Percentiles rank a stretch among this genome's conserved stretches.
Conservation (phyloP, 1,284 basidiomycete species). For the Leccinum angustisporum region DNA sequence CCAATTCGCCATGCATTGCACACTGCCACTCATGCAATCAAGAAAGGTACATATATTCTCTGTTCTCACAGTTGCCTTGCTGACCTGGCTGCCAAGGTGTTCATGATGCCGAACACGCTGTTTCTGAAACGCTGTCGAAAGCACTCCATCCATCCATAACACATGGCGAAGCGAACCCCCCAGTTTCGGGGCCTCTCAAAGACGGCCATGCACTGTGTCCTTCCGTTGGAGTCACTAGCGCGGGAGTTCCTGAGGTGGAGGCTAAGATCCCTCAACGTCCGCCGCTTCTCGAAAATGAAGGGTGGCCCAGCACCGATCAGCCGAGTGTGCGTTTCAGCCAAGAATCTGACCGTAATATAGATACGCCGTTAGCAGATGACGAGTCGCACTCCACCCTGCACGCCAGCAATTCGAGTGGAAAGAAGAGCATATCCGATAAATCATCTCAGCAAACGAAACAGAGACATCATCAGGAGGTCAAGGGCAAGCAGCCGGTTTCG, state of each 20-base stretch:
- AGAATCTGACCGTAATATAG: slow-evolving; percentile 18
- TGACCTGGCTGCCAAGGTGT: slow-evolving; percentile 37
- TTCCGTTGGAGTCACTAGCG: slow-evolving; percentile 61
- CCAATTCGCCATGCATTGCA: slow-evolving; percentile 38
- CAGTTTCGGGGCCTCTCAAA: slow-evolving; percentile 31
- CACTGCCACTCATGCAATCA: slow-evolving; percentile 40
- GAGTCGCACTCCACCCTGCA: slow-evolving; percentile 43
- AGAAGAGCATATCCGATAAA: slow-evolving; percentile 49
- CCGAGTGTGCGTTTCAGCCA: slow-evolving; percentile 19
- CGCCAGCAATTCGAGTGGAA: slow-evolving; percentile 49
- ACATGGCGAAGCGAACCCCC: slow-evolving; percentile 3
- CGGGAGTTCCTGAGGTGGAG: slow-evolving; percentile 71
- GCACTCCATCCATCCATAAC: slow-evolving; percentile 36
- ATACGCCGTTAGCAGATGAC: slow-evolving; percentile 35
- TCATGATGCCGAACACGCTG: slow-evolving; percentile 42
- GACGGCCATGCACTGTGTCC: slow-evolving; percentile 57
- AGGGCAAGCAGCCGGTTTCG: slow-evolving; percentile 58
- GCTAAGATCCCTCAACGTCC: slow-evolving; percentile 57
- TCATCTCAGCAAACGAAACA: slow-evolving; percentile 57
- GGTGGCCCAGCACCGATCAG: slow-evolving; percentile 36
- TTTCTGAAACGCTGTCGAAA: slow-evolving; percentile 38
- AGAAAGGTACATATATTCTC: slow-evolving; percentile 47
- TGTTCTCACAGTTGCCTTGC: neutral
- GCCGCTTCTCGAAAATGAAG: slow-evolving; percentile 35
- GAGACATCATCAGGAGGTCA: slow-evolving; percentile 53